phyloP scores from a whole-genome alignment of 306 rosid species.

The Rosa multiflora region DNA sequence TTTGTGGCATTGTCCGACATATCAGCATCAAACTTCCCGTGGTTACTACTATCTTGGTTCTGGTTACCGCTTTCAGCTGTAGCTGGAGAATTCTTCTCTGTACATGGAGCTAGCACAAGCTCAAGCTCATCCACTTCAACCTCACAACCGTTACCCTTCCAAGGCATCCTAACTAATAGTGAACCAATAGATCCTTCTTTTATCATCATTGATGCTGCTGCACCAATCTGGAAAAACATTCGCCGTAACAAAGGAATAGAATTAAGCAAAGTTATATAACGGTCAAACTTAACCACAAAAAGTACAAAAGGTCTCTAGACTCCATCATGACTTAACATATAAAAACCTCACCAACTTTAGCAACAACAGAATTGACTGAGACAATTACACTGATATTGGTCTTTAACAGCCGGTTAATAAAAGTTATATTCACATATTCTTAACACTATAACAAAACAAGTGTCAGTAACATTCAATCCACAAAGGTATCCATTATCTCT shows the following conservation, averaged over 20 bases:
- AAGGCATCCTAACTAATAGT: conserved; percentile 76
- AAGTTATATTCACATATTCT: neutral
- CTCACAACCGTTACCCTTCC: conserved; percentile 81
- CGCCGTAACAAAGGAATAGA: conserved; percentile 19
- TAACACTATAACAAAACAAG: neutral
- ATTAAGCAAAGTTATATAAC: neutral
- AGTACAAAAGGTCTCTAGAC: neutral
- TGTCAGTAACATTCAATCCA: neutral
- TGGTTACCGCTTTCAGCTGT: conserved; percentile 45
- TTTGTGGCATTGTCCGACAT: conserved; percentile 41
- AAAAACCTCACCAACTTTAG: neutral
- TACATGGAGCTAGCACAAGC: conserved; percentile 66
- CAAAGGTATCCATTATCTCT: too few relatives aligned
- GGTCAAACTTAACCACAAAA: conserved; percentile 6
- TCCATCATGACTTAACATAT: neutral
- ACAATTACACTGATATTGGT: neutral
- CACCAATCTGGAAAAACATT: conserved; percentile 41
- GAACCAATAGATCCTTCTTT: conserved; percentile 94
- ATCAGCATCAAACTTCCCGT: conserved; percentile 39
- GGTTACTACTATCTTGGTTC: conserved; percentile 32
- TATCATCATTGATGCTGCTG: conserved; percentile 46
- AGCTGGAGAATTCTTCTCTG: conserved; percentile 26
- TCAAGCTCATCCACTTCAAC: conserved; percentile 90
- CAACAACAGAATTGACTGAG: neutral
- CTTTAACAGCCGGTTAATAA: neutral